phyloP scores from a whole-genome alignment of 2,329 filamentous ascomycete genomes.

The Cercospora citrullina region DNA sequence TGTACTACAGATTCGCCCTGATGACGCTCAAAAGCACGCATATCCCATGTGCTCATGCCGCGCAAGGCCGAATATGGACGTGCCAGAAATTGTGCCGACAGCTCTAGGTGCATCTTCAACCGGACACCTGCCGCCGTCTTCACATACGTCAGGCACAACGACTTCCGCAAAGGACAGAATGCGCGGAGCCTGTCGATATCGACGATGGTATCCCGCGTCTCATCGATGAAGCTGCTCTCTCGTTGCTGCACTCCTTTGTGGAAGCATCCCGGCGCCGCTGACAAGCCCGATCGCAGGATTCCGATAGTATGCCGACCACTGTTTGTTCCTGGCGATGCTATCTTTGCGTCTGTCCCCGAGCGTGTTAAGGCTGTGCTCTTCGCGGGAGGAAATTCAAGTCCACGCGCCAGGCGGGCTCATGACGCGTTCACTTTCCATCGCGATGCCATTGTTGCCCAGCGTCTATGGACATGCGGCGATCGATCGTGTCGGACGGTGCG shows the following conservation, averaged over 20 bases:
- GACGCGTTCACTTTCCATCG: background rate
- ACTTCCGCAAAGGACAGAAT: conserved; percentile 1
- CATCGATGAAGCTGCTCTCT: background rate
- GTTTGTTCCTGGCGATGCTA: background rate
- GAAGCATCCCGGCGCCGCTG: background rate
- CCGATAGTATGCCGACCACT: background rate
- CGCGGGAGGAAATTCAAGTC: background rate
- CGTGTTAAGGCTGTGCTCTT: background rate
- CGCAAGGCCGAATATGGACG: background rate
- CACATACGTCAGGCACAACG: background rate
- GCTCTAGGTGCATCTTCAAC: background rate
- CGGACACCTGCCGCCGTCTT: background rate
- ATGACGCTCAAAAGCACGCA: background rate
- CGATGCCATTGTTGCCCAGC: background rate
- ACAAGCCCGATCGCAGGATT: background rate
- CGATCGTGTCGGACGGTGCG: background rate
- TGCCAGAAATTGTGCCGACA: background rate
- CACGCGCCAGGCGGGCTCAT: background rate
- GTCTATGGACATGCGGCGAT: background rate
- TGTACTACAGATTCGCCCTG: background rate
- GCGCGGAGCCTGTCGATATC: background rate
- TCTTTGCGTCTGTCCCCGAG: background rate
- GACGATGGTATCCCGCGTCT: conserved; percentile 1
- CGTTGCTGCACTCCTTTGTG: background rate
- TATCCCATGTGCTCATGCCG: background rate